phyloP scores from a whole-genome alignment of 352 stramenopile genomes.

The Phytophthora europaea region DNA sequence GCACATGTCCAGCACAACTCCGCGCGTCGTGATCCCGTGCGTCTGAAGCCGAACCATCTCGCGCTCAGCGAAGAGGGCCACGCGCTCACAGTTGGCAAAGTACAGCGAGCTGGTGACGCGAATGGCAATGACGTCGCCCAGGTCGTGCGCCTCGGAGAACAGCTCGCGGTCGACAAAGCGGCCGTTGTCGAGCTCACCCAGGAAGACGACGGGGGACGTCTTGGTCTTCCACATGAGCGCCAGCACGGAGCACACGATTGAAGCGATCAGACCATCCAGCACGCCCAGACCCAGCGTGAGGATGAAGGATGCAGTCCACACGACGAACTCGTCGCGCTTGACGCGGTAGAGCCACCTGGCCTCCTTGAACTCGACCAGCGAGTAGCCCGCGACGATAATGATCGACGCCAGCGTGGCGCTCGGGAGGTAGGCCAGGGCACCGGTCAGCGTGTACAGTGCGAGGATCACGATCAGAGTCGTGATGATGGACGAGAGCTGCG shows the following conservation, averaged over 20 bases:
- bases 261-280: constrained; percentile 55
- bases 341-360: constrained; percentile 83
- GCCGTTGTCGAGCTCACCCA: constrained; percentile 53
- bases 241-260: constrained; percentile 64
- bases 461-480: constrained; percentile 86
- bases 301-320: constrained; percentile 63
- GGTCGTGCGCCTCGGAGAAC: constrained; percentile 39
- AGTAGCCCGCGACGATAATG: constrained; percentile 92
- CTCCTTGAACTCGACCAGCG: constrained; percentile 89
- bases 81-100: constrained; percentile 68
- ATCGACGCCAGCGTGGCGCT: constrained; percentile 83
- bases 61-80: constrained; percentile 49
- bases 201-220: constrained; percentile 21
- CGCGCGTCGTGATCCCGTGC: constrained; percentile 39
- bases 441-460: constrained; percentile 85
- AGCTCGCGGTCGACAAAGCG: constrained; percentile 48
- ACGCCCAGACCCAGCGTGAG: constrained; percentile 60
- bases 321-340: constrained; percentile 64
- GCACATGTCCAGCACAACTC: constrained; percentile 61
- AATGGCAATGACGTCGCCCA: constrained; percentile 52
- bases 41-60: constrained; percentile 45
- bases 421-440: constrained; percentile 88
- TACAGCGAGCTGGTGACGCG: constrained; percentile 69
- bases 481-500: constrained; percentile 86
- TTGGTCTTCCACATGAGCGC: background rate